These are phyloP conservation scores for Artemisia tridentata DNA, from an alignment of 129 eudicot genomes.

Conservation along the genomic window DNA sequence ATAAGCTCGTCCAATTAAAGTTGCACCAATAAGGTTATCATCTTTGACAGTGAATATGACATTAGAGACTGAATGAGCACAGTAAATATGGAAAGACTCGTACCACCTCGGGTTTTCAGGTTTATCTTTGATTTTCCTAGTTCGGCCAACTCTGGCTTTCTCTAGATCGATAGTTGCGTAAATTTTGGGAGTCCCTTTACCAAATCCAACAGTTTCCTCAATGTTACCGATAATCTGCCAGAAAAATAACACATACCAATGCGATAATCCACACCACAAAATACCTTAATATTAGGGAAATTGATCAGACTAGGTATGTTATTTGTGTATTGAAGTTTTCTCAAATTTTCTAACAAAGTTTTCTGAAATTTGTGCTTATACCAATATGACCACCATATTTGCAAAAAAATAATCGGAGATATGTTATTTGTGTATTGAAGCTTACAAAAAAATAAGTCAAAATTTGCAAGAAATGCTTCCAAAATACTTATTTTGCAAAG, in stretches of 20 bases:
- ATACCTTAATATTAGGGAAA: not conserved
- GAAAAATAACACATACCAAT: not conserved
- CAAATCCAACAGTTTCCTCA: conserved; percentile 65
- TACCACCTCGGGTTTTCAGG: conserved; percentile 61
- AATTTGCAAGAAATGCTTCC: not conserved
- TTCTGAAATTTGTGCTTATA: no score
- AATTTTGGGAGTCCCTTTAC: conserved; percentile 64
- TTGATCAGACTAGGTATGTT: not conserved
- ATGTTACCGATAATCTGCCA: conserved; percentile 48
- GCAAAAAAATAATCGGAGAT: no score
- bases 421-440: no score
- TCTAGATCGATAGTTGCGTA: conserved; percentile 74
- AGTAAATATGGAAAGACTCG: conserved; percentile 76
- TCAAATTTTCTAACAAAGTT: no score
- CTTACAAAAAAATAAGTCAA: no score
- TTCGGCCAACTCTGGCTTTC: conserved; percentile 68
- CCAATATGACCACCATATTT: no score
- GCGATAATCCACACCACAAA: not conserved
- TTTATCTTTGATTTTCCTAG: conserved; percentile 48
- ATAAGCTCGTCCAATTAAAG: no score
- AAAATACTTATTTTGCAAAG: not conserved
- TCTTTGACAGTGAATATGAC: conserved; percentile 66
- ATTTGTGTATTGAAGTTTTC: no score
- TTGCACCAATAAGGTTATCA: no score
- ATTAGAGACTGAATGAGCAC: conserved; percentile 58